Base-by-base conservation (phyloP, 2,329 filamentous ascomycete genomes). In the Pseudogymnoascus sp. region DNA sequence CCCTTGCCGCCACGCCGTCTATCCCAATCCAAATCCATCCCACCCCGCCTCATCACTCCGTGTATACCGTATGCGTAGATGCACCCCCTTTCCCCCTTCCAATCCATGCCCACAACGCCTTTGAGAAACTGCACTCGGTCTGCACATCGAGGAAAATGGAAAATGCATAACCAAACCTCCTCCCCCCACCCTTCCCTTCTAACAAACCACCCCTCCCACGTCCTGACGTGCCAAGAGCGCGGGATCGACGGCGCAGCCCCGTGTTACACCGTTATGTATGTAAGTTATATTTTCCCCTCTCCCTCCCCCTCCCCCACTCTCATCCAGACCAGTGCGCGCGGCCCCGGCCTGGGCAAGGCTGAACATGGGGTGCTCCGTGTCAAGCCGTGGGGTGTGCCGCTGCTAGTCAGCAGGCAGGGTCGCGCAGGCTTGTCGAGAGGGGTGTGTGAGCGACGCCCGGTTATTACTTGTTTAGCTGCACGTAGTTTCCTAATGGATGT, bases 401-500 rank as follows among this genome's bases (percentile, higher is more conserved):
- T 18, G 23, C 23, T 52, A 30, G 23, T 23, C 23, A 12, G 41
- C n/a, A 10, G 41, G n/a, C n/a, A n/a, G n/a, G n/a, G 23, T 30
- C 8, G 23, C 23, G 26, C 23, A 52, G 41, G 8, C 41, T 30
- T 28, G 23, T 52, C n/a, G 23, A 13, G 23, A 12, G 23, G 23
- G n/a, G 41, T 28, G 23, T 30, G 23, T 52, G 41, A 52, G n/a
- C 41, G 41, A 52, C 41, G 41, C 41, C 23, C 41, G 59, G 63
- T 61, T 15, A 23, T 60, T 19, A 58, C 35, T 61, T 67, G 64
- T 73, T 74, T 61, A 78, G 62, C 61, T 75, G 74, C 28, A 79
- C 77, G 62, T 79, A 79, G 65, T 79, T 79, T 45, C 74, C 74
- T 77, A 56, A 8, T 15, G 8, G 5, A 3, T 18, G 41, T 52